These are phyloP conservation scores for Dendrocalamus latiflorus DNA, from an alignment of 202 grass and related monocot species.

Conservation along the genomic window DNA sequence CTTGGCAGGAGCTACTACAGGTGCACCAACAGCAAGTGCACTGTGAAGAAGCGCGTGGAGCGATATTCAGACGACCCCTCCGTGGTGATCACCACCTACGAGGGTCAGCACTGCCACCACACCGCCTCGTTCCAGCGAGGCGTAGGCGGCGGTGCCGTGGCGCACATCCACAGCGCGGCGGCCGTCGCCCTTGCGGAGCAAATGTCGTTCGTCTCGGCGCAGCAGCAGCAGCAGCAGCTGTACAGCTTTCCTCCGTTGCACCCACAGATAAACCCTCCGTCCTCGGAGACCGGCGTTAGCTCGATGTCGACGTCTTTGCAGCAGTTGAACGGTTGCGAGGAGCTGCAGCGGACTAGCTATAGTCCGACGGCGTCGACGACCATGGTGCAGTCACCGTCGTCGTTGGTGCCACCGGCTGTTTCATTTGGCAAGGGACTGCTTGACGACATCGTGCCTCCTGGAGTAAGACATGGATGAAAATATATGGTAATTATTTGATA, in stretches of 20 bases:
- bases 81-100: too few relatives aligned
- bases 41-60: too few relatives aligned
- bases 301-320: neutral
- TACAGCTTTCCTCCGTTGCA: slow-evolving; percentile 33
- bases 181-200: slow-evolving; percentile 46
- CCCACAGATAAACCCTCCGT: slow-evolving; percentile 3
- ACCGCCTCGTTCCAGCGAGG: too few relatives aligned
- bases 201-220: slow-evolving; percentile 42
- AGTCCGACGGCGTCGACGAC: neutral
- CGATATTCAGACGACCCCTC: too few relatives aligned
- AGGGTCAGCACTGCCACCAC: too few relatives aligned
- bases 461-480: too few relatives aligned
- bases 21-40: slow-evolving; percentile 77
- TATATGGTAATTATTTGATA: neutral
- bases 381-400: too few relatives aligned
- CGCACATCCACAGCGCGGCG: slow-evolving; percentile 31
- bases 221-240: too few relatives aligned
- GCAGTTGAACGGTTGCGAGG: slow-evolving; percentile 3
- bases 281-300: neutral
- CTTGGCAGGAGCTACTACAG: slow-evolving; percentile 81
- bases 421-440: too few relatives aligned
- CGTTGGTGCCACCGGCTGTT: too few relatives aligned
- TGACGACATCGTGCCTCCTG: too few relatives aligned
- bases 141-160: neutral
- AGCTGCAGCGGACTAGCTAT: neutral